Base-by-base conservation (phyloP, 1,139 yeast genomes). In the Pneumocystis carinii region DNA sequence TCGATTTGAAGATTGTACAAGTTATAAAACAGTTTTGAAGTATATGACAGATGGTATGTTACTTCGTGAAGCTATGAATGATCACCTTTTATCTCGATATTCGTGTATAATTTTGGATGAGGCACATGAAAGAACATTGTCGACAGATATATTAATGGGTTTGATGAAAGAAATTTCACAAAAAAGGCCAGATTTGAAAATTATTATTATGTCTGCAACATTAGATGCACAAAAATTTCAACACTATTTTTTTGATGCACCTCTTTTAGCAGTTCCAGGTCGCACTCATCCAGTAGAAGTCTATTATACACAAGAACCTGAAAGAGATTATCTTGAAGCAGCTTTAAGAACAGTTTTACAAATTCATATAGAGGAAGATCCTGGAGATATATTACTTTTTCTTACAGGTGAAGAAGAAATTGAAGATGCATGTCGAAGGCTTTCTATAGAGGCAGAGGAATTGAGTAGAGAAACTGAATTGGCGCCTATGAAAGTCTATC, bases 11-110 rank as follows among this genome's bases (percentile, higher is more conserved):
- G 92, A 92, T 74, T 87, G 83, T 70, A 87, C 96, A 2, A 79
- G 86, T 58, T 80, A 81, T 64, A 85, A 83, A 69, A 92, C 98
- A 1, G 81, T 90, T 61, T 79, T 92, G 71, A 90, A 90, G 75
- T 92, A 92, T 77, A 89, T 92, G 97, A 92, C 98, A 15, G 98
- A 92, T 77, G 98, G 98, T 84, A 90, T 92, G 97, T 80, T 92
- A 65, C 78, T 92, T 69, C 82, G 97, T 72, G 98, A 92, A 75
- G 97, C 97, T 42, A 90, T 92, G 97, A 94, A 87, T 67, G 98
- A 92, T 74, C 97, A 90, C 69, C 81, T 85, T 66, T 79, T 92
- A 72, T 77, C 78, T 7, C 79, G 86, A 67, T 92, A 92, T 75
- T 86, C 95, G 29, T 90, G 96, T 72, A 87, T 92, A 66, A 90